phyloP scores from a whole-genome alignment of 345 rosid species.

The Hypericum perforatum region DNA sequence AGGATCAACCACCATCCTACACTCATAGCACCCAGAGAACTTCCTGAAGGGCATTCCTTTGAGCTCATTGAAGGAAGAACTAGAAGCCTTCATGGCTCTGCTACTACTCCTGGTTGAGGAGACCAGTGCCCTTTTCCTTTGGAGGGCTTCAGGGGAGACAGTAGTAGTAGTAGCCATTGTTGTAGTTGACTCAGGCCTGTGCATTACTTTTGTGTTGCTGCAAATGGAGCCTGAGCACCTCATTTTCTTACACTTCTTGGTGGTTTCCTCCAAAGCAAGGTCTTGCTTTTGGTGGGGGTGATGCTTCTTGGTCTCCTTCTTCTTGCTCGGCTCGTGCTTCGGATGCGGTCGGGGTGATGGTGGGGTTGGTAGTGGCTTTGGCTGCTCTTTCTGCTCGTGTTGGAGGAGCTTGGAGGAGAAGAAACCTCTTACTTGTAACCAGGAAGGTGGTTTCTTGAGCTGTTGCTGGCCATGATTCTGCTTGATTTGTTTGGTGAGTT shows the following conservation, averaged over 20 bases:
- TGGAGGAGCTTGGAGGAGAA: no score
- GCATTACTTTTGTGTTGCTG: constrained; percentile 61
- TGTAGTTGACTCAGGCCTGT: constrained; percentile 25
- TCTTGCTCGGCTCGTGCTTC: constrained; percentile 6
- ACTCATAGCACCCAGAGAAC: constrained; percentile 70
- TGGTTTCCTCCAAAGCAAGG: constrained; percentile 23
- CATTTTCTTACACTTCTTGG: constrained; percentile 58
- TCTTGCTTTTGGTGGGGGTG: constrained; percentile 9
- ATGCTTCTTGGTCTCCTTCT: constrained; percentile 4
- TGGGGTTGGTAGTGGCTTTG: no score
- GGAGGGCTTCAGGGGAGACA: constrained; percentile 29
- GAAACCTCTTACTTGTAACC: constrained; percentile 23
- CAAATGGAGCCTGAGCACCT: constrained; percentile 71
- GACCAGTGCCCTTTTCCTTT: constrained; percentile 29
- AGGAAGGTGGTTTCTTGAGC: constrained; percentile 20
- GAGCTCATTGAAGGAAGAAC: constrained; percentile 18
- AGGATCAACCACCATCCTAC: constrained; percentile 75
- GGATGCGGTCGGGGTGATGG: neutral
- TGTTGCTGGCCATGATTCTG: neutral
- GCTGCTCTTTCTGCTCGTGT: no score
- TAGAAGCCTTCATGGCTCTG: constrained; percentile 2
- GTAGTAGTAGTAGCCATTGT: neutral
- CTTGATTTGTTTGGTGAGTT: constrained; percentile 23
- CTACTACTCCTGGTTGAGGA: no score
- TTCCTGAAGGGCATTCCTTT: constrained; percentile 62